Evolutionary conservation across 257 asterid species (phyloP).

Genomic region (Linderniella brevidens): DNA sequence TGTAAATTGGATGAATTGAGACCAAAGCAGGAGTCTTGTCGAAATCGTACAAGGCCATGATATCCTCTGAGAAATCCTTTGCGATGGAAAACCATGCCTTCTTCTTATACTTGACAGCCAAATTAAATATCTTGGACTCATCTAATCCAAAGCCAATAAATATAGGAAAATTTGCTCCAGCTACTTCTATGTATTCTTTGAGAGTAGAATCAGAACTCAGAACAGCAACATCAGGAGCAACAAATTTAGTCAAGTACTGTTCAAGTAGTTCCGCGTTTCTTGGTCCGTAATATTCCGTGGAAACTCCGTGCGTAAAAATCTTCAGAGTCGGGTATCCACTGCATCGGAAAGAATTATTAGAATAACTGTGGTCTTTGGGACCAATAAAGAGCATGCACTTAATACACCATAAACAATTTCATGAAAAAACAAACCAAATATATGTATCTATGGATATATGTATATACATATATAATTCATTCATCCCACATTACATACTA

Average conservation of each 20-base stretch:
- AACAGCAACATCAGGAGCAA: constrained; percentile 66
- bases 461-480: too few species aligned
- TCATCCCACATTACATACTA: too few species aligned
- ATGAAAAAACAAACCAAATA: too few species aligned
- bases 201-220: constrained; percentile 56
- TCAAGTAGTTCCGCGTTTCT: constrained; percentile 69
- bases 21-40: constrained; percentile 78
- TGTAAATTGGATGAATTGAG: constrained; percentile 47
- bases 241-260: constrained; percentile 42
- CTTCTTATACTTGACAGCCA: constrained; percentile 75
- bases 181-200: constrained; percentile 46
- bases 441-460: not conserved
- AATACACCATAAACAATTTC: too few species aligned
- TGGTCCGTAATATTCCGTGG: constrained; percentile 78
- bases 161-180: constrained; percentile 63
- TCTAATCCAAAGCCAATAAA: constrained; percentile 79
- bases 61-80: constrained; percentile 51
- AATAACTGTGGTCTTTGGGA: constrained; percentile 3
- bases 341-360: constrained; percentile 25
- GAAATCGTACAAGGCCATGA: constrained; percentile 58
- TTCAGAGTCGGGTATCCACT: constrained; percentile 85
- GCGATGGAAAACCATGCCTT: constrained; percentile 96
- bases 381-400: not conserved
- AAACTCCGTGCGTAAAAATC: constrained; percentile 80
- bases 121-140: constrained; percentile 34